These are phyloP conservation scores for Warburgia ugandensis DNA, from an alignment of 164 flowering plant genomes.

Conservation along the genomic window DNA sequence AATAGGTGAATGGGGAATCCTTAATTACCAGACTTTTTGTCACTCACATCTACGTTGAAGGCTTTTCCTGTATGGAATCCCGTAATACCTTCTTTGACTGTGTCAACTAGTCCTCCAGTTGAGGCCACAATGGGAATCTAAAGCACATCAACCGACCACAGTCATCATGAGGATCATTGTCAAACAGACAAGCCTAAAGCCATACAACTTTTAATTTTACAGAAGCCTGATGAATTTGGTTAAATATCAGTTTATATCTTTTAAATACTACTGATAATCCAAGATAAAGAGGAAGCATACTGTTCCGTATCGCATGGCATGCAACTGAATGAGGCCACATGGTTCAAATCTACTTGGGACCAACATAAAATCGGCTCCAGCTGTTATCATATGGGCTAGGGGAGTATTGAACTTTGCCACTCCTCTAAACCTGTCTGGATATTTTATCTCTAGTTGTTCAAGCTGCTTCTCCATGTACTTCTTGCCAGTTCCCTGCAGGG, in stretches of 20 bases:
- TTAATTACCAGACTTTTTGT: background rate
- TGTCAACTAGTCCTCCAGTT: constrained; percentile 95
- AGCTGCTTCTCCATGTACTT: constrained; percentile 73
- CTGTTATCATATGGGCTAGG: constrained; percentile 81
- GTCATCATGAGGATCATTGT: no score
- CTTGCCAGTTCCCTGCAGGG: constrained; percentile 81
- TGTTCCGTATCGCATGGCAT: constrained; percentile 92
- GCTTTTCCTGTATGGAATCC: constrained; percentile 95
- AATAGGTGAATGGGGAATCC: background rate
- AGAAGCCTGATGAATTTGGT: no score
- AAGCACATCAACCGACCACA: background rate
- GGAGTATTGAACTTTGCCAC: constrained; percentile 80
- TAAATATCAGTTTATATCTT: no score
- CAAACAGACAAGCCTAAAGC: no score
- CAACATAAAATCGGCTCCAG: constrained; percentile 75
- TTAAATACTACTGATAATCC: no score
- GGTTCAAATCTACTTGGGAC: constrained; percentile 94
- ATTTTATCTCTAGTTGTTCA: constrained; percentile 49
- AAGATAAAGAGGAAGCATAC: constrained; percentile 29
- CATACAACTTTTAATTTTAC: no score
- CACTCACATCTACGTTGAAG: constrained; percentile 71
- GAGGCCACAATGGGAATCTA: constrained; percentile 56
- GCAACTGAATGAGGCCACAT: constrained; percentile 92
- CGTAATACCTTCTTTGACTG: constrained; percentile 87
- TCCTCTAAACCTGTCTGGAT: constrained; percentile 71